Percentiles rank a stretch among this genome's conserved stretches.
Conservation (phyloP, 352 stramenopile species). For the Globisporangium heterothallicum region DNA sequence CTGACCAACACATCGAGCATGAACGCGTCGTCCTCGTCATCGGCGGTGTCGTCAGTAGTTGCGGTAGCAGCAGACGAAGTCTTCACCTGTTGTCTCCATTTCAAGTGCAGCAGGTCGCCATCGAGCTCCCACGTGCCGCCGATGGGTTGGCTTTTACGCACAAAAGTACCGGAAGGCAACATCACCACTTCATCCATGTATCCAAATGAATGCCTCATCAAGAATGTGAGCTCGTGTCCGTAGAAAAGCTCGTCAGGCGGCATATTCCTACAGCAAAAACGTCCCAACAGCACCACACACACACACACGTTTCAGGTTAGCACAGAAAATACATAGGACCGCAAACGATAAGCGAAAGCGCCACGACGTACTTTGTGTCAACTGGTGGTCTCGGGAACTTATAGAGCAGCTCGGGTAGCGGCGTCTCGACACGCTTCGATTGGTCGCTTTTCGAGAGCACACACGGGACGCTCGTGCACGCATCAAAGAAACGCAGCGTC, state of each 20-base stretch:
- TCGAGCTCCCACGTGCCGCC: slow-evolving; percentile 75
- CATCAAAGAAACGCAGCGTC: slow-evolving; percentile 69
- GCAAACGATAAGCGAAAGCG: neutral
- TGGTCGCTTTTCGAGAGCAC: slow-evolving; percentile 59
- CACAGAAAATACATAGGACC: neutral
- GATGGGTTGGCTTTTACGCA: slow-evolving; percentile 56
- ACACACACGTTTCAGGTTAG: neutral
- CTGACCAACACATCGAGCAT: slow-evolving; percentile 72
- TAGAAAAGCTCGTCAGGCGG: slow-evolving; percentile 64
- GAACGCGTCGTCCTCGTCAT: slow-evolving; percentile 43
- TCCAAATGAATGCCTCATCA: slow-evolving; percentile 68
- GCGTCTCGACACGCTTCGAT: slow-evolving; percentile 43
- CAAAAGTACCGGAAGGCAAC: slow-evolving; percentile 48
- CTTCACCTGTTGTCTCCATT: slow-evolving; percentile 42
- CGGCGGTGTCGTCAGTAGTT: neutral
- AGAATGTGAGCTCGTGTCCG: slow-evolving; percentile 72
- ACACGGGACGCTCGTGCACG: slow-evolving; percentile 62
- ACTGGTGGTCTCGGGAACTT: slow-evolving; percentile 60
- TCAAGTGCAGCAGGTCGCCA: slow-evolving; percentile 76
- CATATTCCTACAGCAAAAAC: slow-evolving; percentile 25
- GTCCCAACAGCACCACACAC: neutral
- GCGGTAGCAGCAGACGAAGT: slow-evolving; percentile 1
- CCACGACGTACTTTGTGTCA: slow-evolving; percentile 54
- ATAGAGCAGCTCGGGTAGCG: slow-evolving; percentile 63
- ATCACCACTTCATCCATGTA: slow-evolving; percentile 78